A percentile compares a stretch with the other conserved stretches of the same genome.
phyloP scores from a whole-genome alignment of 768 basidiomycete species.

The Leucosporidium creatinivorum region DNA sequence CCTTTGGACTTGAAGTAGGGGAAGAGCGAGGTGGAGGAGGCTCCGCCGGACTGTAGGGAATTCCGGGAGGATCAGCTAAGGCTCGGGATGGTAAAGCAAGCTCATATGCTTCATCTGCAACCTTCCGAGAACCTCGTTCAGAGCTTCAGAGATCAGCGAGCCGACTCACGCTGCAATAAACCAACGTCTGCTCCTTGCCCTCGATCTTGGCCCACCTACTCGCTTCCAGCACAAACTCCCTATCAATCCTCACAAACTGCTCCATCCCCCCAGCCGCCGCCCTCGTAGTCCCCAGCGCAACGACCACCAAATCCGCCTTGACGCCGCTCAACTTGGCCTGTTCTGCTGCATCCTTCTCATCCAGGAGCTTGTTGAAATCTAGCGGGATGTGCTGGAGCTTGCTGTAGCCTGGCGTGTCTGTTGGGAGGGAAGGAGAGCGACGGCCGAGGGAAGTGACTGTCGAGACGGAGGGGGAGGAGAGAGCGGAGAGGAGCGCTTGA shows the following conservation, averaged over 20 bases:
- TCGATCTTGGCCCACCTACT: conserved; percentile 57
- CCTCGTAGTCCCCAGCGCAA: conserved; percentile 63
- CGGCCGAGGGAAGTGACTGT: conserved; percentile 66
- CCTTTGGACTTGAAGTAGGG: conserved; percentile 36
- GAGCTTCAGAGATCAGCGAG: too few species aligned
- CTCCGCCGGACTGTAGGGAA: conserved; percentile 10
- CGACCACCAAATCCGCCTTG: conserved; percentile 66
- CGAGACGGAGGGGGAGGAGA: conserved; percentile 52
- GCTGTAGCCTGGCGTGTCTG: conserved; percentile 41
- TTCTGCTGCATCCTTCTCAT: conserved; percentile 60
- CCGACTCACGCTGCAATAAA: conserved; percentile 48
- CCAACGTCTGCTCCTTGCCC: conserved; percentile 53
- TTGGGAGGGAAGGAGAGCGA: conserved; percentile 49
- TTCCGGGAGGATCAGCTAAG: too few species aligned
- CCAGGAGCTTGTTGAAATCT: conserved; percentile 49
- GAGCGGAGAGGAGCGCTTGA: conserved; percentile 55
- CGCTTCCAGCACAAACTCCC: conserved; percentile 54
- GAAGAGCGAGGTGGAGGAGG: conserved; percentile 9
- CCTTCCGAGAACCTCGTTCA: too few species aligned
- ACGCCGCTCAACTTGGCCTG: conserved; percentile 48
- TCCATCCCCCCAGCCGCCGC: conserved; percentile 57
- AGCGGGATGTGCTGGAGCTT: conserved; percentile 49
- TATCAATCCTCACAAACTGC: conserved; percentile 68
- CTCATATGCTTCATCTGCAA: too few species aligned
- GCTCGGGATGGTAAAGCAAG: too few species aligned